These are phyloP conservation scores for Schoenoplectus tabernaemontani DNA, from an alignment of 202 grass and related monocot species.

Conservation along the genomic window DNA sequence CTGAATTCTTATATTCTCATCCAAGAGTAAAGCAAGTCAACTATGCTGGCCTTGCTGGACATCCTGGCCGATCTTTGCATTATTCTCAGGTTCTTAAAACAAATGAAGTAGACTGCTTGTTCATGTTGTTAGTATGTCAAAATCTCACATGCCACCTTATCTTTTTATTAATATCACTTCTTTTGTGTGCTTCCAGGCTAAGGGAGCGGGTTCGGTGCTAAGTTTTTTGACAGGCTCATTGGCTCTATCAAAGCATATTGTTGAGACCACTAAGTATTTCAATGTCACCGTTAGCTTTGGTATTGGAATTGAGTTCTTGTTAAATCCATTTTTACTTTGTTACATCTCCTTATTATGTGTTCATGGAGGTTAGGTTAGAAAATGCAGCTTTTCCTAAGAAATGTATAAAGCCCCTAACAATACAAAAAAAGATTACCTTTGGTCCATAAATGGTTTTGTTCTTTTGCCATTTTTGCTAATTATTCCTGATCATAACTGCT, in stretches of 20 bases:
- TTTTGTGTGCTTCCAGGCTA: slow-evolving; percentile 41
- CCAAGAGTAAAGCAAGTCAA: slow-evolving; percentile 79
- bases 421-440: background rate
- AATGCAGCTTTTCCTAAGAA: background rate
- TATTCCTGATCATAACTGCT: background rate
- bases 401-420: background rate
- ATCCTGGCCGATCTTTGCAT: slow-evolving; percentile 68
- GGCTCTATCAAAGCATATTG: slow-evolving; percentile 78
- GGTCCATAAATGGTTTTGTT: background rate
- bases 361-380: background rate
- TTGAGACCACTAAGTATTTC: slow-evolving; percentile 80
- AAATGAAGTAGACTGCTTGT: background rate
- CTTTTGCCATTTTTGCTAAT: background rate
- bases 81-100: slow-evolving; percentile 69
- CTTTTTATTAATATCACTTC: background rate
- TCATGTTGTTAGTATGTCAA: background rate
- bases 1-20: slow-evolving; percentile 88
- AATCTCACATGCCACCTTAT: background rate
- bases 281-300: slow-evolving; percentile 88
- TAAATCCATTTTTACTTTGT: background rate
- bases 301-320: slow-evolving; percentile 27
- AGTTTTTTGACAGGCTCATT: slow-evolving; percentile 88
- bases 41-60: slow-evolving; percentile 79
- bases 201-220: slow-evolving; percentile 80
- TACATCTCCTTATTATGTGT: background rate